These are phyloP conservation scores for Syzygium grande DNA, from an alignment of 345 rosid genomes.

Conservation along the genomic window DNA sequence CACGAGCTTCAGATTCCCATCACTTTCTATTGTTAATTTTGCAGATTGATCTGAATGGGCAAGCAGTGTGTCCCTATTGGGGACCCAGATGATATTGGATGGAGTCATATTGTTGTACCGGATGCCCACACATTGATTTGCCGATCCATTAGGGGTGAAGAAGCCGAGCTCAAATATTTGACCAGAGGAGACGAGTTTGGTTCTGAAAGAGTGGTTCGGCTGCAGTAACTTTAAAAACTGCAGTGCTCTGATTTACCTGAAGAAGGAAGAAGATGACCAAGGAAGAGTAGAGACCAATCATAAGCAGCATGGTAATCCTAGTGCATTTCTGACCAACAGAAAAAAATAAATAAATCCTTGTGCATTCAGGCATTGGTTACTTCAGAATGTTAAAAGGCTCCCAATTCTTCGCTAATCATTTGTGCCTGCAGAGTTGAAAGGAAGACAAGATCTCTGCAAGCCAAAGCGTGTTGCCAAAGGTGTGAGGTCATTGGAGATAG, in stretches of 20 bases:
- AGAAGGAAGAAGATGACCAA: neutral
- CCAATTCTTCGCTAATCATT: neutral
- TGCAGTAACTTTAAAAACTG: neutral
- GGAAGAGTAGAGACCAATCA: neutral
- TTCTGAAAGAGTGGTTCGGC: neutral
- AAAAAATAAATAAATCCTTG: neutral
- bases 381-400: neutral
- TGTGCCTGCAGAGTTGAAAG: neutral
- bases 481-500: neutral
- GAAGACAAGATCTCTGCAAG: neutral
- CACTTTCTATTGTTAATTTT: constrained; percentile 3
- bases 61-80: neutral
- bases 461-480: neutral
- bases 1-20: constrained; percentile 9
- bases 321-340: neutral
- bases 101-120: neutral
- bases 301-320: neutral
- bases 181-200: neutral
- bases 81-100: neutral
- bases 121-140: neutral
- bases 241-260: neutral
- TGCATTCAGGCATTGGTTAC: rapidly evolving
- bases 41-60: constrained; percentile 5
- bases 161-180: neutral
- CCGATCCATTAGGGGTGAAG: neutral